These are phyloP conservation scores for Rhodotorula sp. DNA, from an alignment of 1,284 basidiomycete species.

Conservation along the genomic window DNA sequence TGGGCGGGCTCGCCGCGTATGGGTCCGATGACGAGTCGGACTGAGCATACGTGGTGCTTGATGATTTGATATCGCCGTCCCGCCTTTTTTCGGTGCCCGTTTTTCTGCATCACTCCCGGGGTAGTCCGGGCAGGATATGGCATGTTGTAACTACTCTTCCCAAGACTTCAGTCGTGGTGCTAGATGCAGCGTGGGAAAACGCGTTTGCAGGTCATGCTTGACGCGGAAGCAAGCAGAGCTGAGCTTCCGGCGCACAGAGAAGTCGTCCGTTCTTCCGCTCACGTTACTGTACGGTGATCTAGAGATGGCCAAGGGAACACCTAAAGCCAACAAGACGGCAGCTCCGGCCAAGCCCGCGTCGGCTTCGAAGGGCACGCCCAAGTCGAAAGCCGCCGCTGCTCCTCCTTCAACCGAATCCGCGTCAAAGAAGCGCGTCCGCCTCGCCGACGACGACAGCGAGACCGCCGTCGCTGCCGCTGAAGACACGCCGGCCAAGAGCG, in stretches of 20 bases:
- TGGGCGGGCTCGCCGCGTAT: slow-evolving; percentile 38
- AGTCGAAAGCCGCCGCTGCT: slow-evolving; percentile 6
- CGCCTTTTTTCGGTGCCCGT: not conserved
- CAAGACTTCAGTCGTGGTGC: too few species aligned
- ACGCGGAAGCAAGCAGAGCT: too few species aligned
- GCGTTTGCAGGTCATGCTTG: too few species aligned
- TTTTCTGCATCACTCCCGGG: too few species aligned
- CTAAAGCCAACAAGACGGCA: slow-evolving; percentile 14
- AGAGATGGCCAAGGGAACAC: slow-evolving; percentile 27
- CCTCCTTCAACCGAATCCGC: slow-evolving; percentile 9
- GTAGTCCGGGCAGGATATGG: too few species aligned
- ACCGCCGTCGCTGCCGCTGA: not conserved
- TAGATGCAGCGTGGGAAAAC: too few species aligned
- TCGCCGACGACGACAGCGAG: slow-evolving; percentile 16
- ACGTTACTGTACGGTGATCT: too few species aligned
- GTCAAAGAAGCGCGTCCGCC: slow-evolving; percentile 37
- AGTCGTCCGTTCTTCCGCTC: too few species aligned
- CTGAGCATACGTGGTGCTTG: not conserved
- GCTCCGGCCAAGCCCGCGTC: slow-evolving; percentile 11
- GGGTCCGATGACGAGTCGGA: slow-evolving; percentile 33
- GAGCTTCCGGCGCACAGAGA: too few species aligned
- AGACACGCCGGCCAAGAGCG: slow-evolving; percentile 22
- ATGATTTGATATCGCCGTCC: not conserved
- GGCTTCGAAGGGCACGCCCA: slow-evolving; percentile 17
- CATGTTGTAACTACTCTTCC: too few species aligned